Base-by-base conservation (phyloP, 164 flowering plant species). In the Brasenia schreberi region DNA sequence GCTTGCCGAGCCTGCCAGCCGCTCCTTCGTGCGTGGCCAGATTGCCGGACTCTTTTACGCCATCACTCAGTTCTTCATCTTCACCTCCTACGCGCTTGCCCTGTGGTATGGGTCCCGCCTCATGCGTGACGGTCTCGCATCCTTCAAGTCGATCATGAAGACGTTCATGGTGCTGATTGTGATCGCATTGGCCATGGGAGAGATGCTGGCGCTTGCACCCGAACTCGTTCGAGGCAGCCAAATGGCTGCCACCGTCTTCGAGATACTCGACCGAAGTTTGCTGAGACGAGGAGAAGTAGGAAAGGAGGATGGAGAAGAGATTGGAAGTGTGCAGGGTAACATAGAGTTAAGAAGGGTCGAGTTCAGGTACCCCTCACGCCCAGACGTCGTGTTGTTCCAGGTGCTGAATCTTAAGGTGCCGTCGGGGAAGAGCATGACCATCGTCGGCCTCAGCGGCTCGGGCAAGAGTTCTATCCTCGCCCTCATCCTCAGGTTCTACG, bases 401-500 rank as follows among this genome's bases (percentile, higher is more conserved):
- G 78, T 76, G 16, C 71, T 88, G 68, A 82, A 72, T 66, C 76
- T 87, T 14, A 72, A 66, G 52, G 72, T 85, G 5, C 33, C 75
- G 7, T 79, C 85, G 27, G 96, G 94, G 39, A 81, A 77, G 70
- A 85, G 86, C 59, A 74, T 88, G 33, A 96, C 93, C n/a, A 64
- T 91, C n/a, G 95, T 91, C 0, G 97, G 97, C 12, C 87, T 72
- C 73, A 91, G 97, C 67, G 97, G 96, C 11, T 87, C 92, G 7
- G 97, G 97, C 6, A 91, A 91, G 78, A 87, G 93, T 59, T 84
- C 92, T 0, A 75, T 86, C 39, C 77, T 91, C 27, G 42, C 85
- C 11, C 76, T 91, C 6, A 66, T 91, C 7, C 68, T 81, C 81
- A 79, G 93, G 66, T 87, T 89, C 66, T 91, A 89, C 56, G 96